phyloP scores from a whole-genome alignment of 768 basidiomycete species.

The Hericium erinaceus region DNA sequence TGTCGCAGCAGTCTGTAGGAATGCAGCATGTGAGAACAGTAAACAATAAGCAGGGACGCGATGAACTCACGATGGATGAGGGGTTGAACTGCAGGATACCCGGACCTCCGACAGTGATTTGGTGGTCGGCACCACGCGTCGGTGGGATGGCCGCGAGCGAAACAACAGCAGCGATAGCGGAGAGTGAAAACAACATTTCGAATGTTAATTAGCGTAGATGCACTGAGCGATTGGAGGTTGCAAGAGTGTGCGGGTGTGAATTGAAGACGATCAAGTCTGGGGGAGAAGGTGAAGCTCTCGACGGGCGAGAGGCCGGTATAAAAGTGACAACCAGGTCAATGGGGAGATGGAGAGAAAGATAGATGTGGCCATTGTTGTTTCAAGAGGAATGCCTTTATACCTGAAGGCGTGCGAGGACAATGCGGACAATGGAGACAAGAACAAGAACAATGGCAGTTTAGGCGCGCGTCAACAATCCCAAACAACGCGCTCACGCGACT shows the following conservation, averaged over 20 bases:
- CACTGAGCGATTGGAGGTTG: not conserved
- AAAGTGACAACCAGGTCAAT: constrained; percentile 10
- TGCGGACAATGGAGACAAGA: constrained; percentile 1
- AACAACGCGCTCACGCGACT: not conserved
- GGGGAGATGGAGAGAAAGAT: not conserved
- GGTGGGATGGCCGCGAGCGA: constrained; percentile 25
- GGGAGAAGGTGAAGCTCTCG: not conserved
- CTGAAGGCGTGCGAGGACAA: not conserved
- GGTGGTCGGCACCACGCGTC: constrained; percentile 26
- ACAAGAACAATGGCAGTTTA: not conserved
- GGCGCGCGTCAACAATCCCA: not conserved
- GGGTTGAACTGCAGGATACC: constrained; percentile 34
- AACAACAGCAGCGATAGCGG: constrained; percentile 13
- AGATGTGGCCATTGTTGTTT: not conserved
- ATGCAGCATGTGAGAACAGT: not conserved
- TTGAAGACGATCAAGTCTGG: not conserved
- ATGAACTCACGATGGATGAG: constrained; percentile 19
- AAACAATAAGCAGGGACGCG: not conserved
- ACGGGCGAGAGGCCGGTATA: not conserved
- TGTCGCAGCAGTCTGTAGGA: constrained; percentile 30
- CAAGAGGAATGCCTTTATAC: constrained; percentile 4
- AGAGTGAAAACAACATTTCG: constrained; percentile 14
- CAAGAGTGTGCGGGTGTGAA: not conserved
- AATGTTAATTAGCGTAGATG: not conserved
- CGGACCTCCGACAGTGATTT: constrained; percentile 41